These are phyloP conservation scores for Sporothrix pallida DNA, from an alignment of 2,329 filamentous ascomycete species.

Conservation along the genomic window DNA sequence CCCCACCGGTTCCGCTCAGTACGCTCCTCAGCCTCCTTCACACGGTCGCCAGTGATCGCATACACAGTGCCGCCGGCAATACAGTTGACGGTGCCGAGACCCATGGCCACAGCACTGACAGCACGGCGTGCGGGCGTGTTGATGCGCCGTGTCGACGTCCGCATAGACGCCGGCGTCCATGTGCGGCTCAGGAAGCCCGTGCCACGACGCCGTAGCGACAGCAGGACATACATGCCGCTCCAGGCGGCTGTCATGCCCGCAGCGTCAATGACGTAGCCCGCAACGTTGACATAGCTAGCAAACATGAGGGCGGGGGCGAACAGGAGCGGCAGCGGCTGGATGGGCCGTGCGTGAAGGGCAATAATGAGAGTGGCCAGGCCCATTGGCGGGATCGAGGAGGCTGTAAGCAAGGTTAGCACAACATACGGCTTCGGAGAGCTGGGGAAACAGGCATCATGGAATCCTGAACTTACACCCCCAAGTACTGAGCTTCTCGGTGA, in stretches of 20 bases:
- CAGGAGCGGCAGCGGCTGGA: conserved; percentile 57
- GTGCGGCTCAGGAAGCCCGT: conserved; percentile 32
- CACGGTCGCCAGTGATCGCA: conserved; percentile 54
- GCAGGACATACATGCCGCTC: conserved; percentile 62
- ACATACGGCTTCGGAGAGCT: not conserved
- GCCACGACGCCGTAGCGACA: conserved; percentile 56
- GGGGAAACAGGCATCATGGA: not conserved
- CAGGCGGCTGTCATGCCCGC: conserved; percentile 62
- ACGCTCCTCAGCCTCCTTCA: conserved; percentile 56
- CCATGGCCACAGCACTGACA: conserved; percentile 59
- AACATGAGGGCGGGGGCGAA: conserved; percentile 61
- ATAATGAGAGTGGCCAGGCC: conserved; percentile 62
- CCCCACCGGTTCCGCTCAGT: conserved; percentile 59
- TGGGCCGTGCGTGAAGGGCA: conserved; percentile 61
- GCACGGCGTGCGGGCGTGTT: conserved; percentile 50
- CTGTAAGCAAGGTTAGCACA: conserved; percentile 44
- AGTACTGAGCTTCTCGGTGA: conserved; percentile 38
- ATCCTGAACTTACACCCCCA: conserved; percentile 40
- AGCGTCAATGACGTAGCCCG: conserved; percentile 62
- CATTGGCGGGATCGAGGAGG: conserved; percentile 60
- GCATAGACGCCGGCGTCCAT: conserved; percentile 43
- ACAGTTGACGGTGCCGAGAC: conserved; percentile 56
- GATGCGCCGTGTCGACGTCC: conserved; percentile 48
- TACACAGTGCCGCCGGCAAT: conserved; percentile 60
- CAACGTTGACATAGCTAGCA: conserved; percentile 64